Evolutionary conservation across 2,329 filamentous ascomycete genomes (phyloP).

Genomic region (Fusarium sulawesiense): DNA sequence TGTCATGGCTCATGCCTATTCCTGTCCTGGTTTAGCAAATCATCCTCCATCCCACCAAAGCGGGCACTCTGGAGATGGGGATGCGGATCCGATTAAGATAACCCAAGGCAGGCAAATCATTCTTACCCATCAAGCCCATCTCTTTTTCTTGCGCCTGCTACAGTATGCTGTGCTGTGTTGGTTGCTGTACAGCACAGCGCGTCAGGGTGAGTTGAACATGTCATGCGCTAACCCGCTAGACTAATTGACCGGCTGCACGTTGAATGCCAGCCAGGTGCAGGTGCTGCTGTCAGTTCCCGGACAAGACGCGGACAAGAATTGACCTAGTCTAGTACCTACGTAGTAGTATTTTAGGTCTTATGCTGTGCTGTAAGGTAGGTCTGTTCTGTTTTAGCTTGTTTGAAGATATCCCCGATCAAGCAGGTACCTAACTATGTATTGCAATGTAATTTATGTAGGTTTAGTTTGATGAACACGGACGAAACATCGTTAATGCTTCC

Average conservation of each 20-base stretch:
- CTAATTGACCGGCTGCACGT: conserved; percentile 39
- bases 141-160: background rate
- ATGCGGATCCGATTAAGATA: conserved; percentile 26
- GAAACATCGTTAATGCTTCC: conserved; percentile 2
- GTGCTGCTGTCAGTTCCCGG: conserved; percentile 34
- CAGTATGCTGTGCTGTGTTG: background rate
- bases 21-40: background rate
- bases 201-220: conserved; percentile 19
- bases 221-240: conserved; percentile 35
- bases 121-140: conserved; percentile 4
- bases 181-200: background rate
- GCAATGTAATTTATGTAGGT: background rate
- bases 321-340: background rate
- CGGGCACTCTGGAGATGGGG: conserved; percentile 15
- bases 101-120: conserved; percentile 27
- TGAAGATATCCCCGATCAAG: conserved; percentile 26
- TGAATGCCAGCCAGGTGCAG: background rate
- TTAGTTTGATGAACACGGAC: conserved; percentile 20
- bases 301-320: conserved; percentile 12
- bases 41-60: conserved; percentile 20
- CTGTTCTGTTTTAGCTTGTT: conserved; percentile 27
- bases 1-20: conserved; percentile 33
- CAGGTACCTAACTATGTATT: background rate
- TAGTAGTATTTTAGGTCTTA: background rate
- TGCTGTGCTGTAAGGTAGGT: background rate